Evolutionary conservation across 2,329 filamentous ascomycete genomes (phyloP), one percentile per base, ranked within the genome.

Genomic region (Diaporthe batatas): DNA sequence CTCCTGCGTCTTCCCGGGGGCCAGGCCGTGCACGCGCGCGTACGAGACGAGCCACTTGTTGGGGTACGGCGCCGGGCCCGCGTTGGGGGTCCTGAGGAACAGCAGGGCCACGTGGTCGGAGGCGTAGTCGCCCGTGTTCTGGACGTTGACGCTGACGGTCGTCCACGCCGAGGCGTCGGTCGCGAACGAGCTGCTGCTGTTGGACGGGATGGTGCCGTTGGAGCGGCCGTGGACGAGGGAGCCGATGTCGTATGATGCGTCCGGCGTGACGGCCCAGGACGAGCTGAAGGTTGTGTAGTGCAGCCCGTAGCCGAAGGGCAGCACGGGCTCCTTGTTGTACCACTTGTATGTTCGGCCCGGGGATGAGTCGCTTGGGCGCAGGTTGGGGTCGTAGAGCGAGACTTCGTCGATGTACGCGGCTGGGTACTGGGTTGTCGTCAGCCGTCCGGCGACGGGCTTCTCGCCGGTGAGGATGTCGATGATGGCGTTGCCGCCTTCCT

Each of bases 231-330:
- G 53, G 53, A 55, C 12, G 18, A 55, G 53, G 25, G 25, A n/a
- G 53, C 29, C 12, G 53, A 55, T 55, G 6, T 29, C 53, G 29
- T 55, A 55, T 10, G 53, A 34, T 29, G 6, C 34, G 21, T 55
- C 34, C 53, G 53, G 53, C 53, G 21, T 55, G 53, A 32, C 16
- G 53, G 7, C 18, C 53, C 53, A 55, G 3, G 53, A 55, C 18
- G 32, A n/a, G 29, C 53, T 89, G 74, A 90, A 90, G 42, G 80
- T 86, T 1, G 88, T 90, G 79, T 90, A 90, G 77, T 89, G 87
- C 72, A 90, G 77, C 0, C 88, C 89, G 73, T 83, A 84, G 3
- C 88, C 89, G 73, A 89, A 91, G 0, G 85, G 83, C 68, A 85
- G 82, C 7, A 89, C 81, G 0, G 85, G 82, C 23, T 80, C 79